Evolutionary conservation across 495 filamentous ascomycete species (phyloP).

Genomic region (Thermochaetoides thermophila): DNA sequence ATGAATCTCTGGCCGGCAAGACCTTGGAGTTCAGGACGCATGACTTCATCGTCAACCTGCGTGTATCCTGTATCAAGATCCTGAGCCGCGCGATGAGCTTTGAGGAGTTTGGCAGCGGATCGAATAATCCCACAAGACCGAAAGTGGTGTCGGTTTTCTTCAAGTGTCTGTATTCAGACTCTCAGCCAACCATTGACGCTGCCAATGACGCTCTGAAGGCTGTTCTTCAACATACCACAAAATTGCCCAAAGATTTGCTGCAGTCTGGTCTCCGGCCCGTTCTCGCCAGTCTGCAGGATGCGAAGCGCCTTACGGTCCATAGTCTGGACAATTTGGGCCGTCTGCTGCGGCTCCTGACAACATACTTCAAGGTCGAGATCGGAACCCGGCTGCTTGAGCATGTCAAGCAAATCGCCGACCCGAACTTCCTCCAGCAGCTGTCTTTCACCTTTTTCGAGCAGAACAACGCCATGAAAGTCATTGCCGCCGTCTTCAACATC

Average conservation of each 20-base stretch:
- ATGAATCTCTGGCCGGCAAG: slow-evolving; percentile 74
- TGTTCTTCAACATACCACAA: slow-evolving; percentile 75
- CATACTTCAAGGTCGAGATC: slow-evolving; percentile 98
- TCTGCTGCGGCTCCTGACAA: slow-evolving; percentile 77
- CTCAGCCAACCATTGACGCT: slow-evolving; percentile 80
- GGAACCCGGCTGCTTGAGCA: slow-evolving; percentile 82
- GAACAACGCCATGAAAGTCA: slow-evolving; percentile 76
- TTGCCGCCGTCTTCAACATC: slow-evolving; percentile 86
- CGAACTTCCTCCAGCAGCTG: slow-evolving; percentile 63
- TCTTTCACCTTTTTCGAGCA: slow-evolving; percentile 92
- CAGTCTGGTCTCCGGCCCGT: slow-evolving; percentile 92
- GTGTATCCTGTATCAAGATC: slow-evolving; percentile 85
- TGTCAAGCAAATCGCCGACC: slow-evolving; percentile 79
- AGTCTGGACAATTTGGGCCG: slow-evolving; percentile 84
- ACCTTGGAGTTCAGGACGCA: slow-evolving; percentile 79
- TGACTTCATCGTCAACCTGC: slow-evolving; percentile 77
- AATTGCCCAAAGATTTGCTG: slow-evolving; percentile 86
- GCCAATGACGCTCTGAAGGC: slow-evolving; percentile 76
- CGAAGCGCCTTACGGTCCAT: slow-evolving; percentile 74
- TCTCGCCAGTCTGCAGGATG: slow-evolving; percentile 87
- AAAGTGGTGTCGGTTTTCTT: slow-evolving; percentile 94
- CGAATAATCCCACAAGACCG: slow-evolving; percentile 55
- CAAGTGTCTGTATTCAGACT: slow-evolving; percentile 87
- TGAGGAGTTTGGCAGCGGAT: slow-evolving; percentile 60
- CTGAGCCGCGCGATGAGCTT: slow-evolving; percentile 86